These are phyloP conservation scores for Colletotrichum eremochloae DNA, from an alignment of 2,329 filamentous ascomycete genomes.

Conservation along the genomic window DNA sequence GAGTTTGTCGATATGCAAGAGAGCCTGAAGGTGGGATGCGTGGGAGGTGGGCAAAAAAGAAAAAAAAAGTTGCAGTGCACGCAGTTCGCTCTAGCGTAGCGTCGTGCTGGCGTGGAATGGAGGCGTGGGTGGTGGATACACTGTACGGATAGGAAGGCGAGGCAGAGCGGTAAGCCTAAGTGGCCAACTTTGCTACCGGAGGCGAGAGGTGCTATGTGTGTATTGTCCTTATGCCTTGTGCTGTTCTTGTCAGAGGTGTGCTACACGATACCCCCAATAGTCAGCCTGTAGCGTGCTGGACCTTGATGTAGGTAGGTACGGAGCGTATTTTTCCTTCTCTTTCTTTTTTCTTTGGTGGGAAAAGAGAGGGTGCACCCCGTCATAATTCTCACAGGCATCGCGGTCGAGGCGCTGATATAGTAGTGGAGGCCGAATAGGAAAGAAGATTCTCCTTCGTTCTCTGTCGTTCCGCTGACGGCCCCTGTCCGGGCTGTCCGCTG, in stretches of 20 bases:
- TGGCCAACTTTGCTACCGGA: conserved; percentile 11
- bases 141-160: conserved; percentile 1
- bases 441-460: conserved; percentile 44
- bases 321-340: not conserved
- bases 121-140: conserved; percentile 4
- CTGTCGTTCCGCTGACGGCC: conserved; percentile 25
- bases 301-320: not conserved
- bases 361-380: not conserved
- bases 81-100: conserved; percentile 15
- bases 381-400: conserved; percentile 18
- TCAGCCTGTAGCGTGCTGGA: not conserved
- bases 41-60: conserved; percentile 23
- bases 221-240: not conserved
- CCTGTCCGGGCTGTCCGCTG: conserved; percentile 1
- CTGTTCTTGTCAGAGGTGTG: not conserved
- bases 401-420: conserved; percentile 33
- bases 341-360: not conserved
- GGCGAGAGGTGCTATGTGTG: conserved; percentile 1
- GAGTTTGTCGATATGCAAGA: conserved; percentile 41
- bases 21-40: conserved; percentile 41
- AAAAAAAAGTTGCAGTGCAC: conserved; percentile 38
- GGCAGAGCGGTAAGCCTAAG: conserved; percentile 30
- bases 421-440: conserved; percentile 42
- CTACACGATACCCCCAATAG: not conserved
- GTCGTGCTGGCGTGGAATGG: conserved; percentile 5